Conservation (phyloP, 2,329 filamentous ascomycete species). For the Fusarium sp. region DNA sequence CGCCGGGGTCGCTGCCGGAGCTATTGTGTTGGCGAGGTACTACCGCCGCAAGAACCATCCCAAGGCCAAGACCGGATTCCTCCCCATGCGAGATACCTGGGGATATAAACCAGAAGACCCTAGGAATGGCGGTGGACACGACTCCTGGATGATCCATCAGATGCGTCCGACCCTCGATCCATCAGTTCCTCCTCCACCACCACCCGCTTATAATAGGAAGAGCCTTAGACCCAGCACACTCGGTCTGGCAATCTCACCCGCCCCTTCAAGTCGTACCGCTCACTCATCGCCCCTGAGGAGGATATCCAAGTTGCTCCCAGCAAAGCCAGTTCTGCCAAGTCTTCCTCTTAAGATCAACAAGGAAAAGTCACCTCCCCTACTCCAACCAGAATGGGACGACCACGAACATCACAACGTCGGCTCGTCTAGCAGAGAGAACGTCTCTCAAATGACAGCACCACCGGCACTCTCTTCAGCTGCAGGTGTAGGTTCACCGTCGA, state of each 20-base stretch:
- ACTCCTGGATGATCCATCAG: conserved; percentile 46
- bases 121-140: conserved; percentile 32
- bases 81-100: conserved; percentile 53
- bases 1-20: conserved; percentile 59
- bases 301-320: conserved; percentile 59
- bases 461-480: conserved; percentile 18
- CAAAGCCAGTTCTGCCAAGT: conserved; percentile 57
- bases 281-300: conserved; percentile 47
- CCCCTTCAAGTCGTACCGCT: conserved; percentile 36
- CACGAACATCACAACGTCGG: conserved; percentile 16
- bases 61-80: conserved; percentile 54
- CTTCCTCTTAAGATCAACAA: conserved; percentile 31
- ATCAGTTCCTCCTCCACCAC: conserved; percentile 32
- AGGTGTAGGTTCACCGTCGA: conserved; percentile 24
- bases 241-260: conserved; percentile 59
- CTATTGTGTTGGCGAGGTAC: conserved; percentile 59
- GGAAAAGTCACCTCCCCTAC: conserved; percentile 26
- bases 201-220: conserved; percentile 43
- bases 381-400: conserved; percentile 27
- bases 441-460: conserved; percentile 22
- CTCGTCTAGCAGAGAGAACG: conserved; percentile 8
- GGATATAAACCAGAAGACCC: conserved; percentile 47
- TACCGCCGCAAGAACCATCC: conserved; percentile 56
- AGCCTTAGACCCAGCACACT: conserved; percentile 55
- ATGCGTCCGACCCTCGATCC: conserved; percentile 37